Conservation (phyloP, 371 early-diverging fungal genomes). For the Circinella umbellata region DNA sequence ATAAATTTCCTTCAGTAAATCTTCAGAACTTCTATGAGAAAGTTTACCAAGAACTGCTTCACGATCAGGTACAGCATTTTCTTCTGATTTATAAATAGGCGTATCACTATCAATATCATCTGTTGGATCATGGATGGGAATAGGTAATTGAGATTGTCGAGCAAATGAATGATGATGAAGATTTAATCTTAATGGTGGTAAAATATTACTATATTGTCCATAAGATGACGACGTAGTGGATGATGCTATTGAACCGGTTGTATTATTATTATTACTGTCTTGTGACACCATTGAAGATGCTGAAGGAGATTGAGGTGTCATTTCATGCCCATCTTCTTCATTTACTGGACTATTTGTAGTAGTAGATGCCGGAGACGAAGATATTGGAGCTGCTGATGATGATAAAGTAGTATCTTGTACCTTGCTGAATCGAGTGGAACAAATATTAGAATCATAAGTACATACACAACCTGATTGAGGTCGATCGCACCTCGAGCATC, state of each 20-base stretch:
- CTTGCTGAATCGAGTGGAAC: not conserved
- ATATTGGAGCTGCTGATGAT: not conserved
- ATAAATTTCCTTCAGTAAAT: constrained; percentile 51
- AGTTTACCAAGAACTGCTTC: constrained; percentile 39
- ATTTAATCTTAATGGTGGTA: not conserved
- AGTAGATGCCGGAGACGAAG: not conserved
- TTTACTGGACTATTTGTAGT: not conserved
- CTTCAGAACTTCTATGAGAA: constrained; percentile 46
- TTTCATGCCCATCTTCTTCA: not conserved
- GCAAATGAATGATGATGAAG: not conserved
- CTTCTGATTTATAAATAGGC: constrained; percentile 45
- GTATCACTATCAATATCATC: constrained; percentile 57
- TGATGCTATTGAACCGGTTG: not conserved
- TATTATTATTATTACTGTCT: not conserved
- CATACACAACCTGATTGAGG: constrained; percentile 29
- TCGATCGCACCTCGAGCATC: constrained; percentile 28
- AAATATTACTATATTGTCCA: not conserved
- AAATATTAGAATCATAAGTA: constrained; percentile 8
- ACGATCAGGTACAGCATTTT: constrained; percentile 28
- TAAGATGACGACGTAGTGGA: not conserved
- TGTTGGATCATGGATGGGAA: constrained; percentile 53
- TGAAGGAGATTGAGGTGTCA: not conserved
- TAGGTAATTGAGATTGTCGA: constrained; percentile 12
- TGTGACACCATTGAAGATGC: not conserved
- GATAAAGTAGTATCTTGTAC: not conserved